Percentiles rank a stretch among this genome's conserved stretches.
Evolutionary conservation across 192 early-diverging fungal genomes (phyloP).

Genomic region (Haplosporangium gracile): DNA sequence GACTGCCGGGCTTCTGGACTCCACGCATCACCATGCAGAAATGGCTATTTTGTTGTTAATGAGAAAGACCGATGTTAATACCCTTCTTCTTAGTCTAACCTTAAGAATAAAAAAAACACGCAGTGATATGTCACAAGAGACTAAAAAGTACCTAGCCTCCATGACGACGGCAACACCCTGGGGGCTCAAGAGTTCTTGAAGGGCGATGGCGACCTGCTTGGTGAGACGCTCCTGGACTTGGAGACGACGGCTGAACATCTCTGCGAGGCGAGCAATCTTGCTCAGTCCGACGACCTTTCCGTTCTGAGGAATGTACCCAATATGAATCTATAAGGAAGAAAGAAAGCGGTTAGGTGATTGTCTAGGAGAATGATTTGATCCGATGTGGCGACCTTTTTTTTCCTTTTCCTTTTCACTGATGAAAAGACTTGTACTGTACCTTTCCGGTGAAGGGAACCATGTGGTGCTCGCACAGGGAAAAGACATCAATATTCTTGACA

Average conservation of each 20-base stretch:
- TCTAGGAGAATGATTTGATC: not conserved
- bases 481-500: constrained; percentile 96
- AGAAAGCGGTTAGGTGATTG: not conserved
- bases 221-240: constrained; percentile 99
- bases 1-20: constrained; percentile 96
- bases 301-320: constrained; percentile 95
- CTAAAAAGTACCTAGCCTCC: constrained; percentile 81
- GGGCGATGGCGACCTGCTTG: constrained; percentile 94
- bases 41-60: constrained; percentile 66
- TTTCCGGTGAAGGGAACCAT: constrained; percentile 99
- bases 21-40: constrained; percentile 99
- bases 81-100: no score
- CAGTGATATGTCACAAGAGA: no score
- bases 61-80: not conserved
- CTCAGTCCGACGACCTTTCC: constrained; percentile 95
- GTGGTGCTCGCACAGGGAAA: constrained; percentile 99
- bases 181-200: constrained; percentile 93
- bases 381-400: not conserved
- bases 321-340: constrained; percentile 73
- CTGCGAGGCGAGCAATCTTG: constrained; percentile 99
- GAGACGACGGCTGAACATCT: constrained; percentile 96
- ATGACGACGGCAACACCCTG: constrained; percentile 98
- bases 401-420: not conserved
- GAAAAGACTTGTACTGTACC: constrained; percentile 52
- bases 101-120: not conserved